phyloP scores from a whole-genome alignment of 345 rosid genomes.

The Garcia nutans region DNA sequence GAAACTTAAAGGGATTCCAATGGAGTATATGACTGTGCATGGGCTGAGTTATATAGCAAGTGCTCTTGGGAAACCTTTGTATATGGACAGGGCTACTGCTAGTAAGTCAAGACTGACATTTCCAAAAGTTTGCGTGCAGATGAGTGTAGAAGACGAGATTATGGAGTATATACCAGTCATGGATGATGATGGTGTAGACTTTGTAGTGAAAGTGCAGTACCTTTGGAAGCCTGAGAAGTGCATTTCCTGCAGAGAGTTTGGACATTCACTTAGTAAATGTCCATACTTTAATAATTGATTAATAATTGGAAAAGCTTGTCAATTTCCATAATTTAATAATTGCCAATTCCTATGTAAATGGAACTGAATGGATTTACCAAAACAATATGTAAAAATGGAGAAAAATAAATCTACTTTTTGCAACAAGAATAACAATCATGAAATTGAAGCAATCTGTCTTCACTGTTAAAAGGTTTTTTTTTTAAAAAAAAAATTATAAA shows the following conservation, averaged over 20 bases:
- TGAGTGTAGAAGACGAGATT: conserved; percentile 3
- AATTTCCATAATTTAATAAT: not conserved
- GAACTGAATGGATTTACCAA: not conserved
- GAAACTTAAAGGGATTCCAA: not conserved
- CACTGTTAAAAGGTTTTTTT: too few relatives aligned
- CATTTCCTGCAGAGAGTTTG: not conserved
- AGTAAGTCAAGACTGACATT: not conserved
- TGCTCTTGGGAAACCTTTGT: conserved; percentile 6
- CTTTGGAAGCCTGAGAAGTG: conserved; percentile 5
- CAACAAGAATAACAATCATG: too few relatives aligned
- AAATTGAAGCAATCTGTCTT: too few relatives aligned
- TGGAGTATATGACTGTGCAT: not conserved
- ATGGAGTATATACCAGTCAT: not conserved
- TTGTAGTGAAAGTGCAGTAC: not conserved
- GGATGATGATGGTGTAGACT: not conserved
- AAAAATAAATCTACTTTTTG: too few relatives aligned
- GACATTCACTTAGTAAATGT: not conserved
- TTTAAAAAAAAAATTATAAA: too few relatives aligned
- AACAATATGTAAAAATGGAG: too few relatives aligned
- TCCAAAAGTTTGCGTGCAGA: not conserved
- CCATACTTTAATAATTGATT: not conserved
- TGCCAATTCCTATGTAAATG: not conserved
- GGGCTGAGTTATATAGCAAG: conserved; percentile 5
- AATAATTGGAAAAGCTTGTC: too few relatives aligned
- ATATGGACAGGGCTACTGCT: not conserved